These are phyloP conservation scores for Epichloe festucae DNA, from an alignment of 2,329 filamentous ascomycete species.

Conservation along the genomic window DNA sequence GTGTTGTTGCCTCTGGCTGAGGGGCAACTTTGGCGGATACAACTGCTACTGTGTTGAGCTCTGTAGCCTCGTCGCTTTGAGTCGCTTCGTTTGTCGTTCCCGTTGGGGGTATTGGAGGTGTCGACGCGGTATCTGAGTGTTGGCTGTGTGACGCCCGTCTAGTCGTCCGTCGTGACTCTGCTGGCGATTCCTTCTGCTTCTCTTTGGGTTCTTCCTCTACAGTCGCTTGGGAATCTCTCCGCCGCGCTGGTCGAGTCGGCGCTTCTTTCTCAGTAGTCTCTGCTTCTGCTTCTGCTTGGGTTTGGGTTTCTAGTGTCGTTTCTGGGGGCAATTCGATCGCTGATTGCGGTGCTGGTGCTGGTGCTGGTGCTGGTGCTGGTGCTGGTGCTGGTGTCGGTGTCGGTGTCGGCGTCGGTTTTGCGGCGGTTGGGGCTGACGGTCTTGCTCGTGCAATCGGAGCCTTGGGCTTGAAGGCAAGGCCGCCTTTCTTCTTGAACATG, in stretches of 20 bases:
- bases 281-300: neutral
- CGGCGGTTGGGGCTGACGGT: constrained; percentile 3
- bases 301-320: neutral
- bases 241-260: neutral
- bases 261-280: neutral
- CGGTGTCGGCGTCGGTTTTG: constrained; percentile 1
- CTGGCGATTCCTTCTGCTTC: constrained; percentile 1
- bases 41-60: neutral
- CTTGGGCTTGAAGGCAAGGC: constrained; percentile 57
- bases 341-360: neutral
- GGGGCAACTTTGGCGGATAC: neutral
- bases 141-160: constrained; percentile 3
- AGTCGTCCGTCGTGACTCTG: neutral
- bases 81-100: neutral
- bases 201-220: neutral
- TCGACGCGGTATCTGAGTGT: neutral
- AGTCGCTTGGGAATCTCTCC: neutral
- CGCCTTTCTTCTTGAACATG: constrained; percentile 55
- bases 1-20: neutral
- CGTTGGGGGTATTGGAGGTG: neutral
- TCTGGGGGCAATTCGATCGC: constrained; percentile 1
- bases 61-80: neutral
- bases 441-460: constrained; percentile 37
- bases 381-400: neutral
- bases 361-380: neutral